Percentiles rank a stretch among this genome's conserved stretches.
Evolutionary conservation across 106 monocot species (phyloP).

Genomic region (Dendrobium huoshanense): DNA sequence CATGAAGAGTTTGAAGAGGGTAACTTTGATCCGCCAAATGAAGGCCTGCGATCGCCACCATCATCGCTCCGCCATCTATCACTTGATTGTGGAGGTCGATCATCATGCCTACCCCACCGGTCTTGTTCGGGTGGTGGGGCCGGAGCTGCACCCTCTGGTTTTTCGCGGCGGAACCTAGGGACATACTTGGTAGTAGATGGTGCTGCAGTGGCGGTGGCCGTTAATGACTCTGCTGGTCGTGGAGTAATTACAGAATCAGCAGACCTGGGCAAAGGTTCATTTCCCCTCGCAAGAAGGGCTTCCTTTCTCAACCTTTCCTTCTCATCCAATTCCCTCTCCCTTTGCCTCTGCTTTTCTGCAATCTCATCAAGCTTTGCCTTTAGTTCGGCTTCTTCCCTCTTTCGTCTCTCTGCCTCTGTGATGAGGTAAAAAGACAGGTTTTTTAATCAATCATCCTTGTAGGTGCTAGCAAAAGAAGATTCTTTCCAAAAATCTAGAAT

Average conservation of each 20-base stretch:
- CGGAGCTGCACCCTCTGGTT: background rate
- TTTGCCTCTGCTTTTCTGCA: slow-evolving; percentile 74
- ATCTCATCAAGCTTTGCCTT: slow-evolving; percentile 86
- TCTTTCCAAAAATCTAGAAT: no score
- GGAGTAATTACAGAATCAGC: slow-evolving; percentile 11
- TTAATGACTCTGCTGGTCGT: slow-evolving; percentile 15
- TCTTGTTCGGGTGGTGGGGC: slow-evolving; percentile 36
- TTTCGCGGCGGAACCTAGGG: slow-evolving; percentile 39
- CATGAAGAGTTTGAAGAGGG: slow-evolving; percentile 37
- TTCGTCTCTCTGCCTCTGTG: slow-evolving; percentile 79
- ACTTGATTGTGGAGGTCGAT: slow-evolving; percentile 17
- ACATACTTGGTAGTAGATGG: slow-evolving; percentile 39
- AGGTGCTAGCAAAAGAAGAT: no score
- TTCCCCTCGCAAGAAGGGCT: slow-evolving; percentile 18
- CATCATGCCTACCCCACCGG: slow-evolving; percentile 40
- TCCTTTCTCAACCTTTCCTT: slow-evolving; percentile 56
- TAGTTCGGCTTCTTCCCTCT: slow-evolving; percentile 86
- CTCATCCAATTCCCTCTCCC: slow-evolving; percentile 88
- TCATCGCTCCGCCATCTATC: slow-evolving; percentile 56
- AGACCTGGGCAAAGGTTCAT: slow-evolving; percentile 20
- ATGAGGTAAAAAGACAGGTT: no score
- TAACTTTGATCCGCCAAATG: slow-evolving; percentile 34
- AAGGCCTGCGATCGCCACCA: slow-evolving; percentile 22
- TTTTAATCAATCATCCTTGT: no score
- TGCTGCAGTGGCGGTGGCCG: slow-evolving; percentile 28